Evolutionary conservation across 129 eudicot species (phyloP), one percentile per base, ranked within the genome.

Genomic region (Chrysanthemum seticuspe): DNA sequence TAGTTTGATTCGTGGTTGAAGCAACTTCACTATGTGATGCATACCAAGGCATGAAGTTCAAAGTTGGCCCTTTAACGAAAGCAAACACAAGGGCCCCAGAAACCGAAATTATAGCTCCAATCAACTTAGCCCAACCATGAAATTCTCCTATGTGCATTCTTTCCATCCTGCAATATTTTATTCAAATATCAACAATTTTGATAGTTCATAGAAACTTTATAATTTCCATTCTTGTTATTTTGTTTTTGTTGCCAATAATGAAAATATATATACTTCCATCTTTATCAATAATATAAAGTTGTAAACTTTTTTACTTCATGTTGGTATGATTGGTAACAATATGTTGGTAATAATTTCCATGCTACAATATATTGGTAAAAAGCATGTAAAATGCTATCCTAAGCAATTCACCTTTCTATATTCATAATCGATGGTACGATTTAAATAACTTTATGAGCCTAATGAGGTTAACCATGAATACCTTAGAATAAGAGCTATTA

Each of bases 401-500:
- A 29, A 59, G 4, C 36, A 13, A 10, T 62, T 62, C 4, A 29
- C 19, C 34, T 54, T 3, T 8, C 45, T 49, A n/a, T 12, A 21
- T 3, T 19, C 29, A 15, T 45, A 40, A 40, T 40, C 47, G 47
- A 18, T 11, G 18, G 13, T 40, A 53, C 44, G 50, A 14, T 21
- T 5, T 47, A 21, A 10, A 14, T 13, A 10, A 12, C 6, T 6
- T 4, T 9, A 10, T 8, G 10, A 40, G 47, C 47, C 2, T 19
- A 47, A 40, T 23, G n/a, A 36, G 7, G 13, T 67, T 15, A 27
- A 57, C 19, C 59, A 45, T 25, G 34, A 34, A 29, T 81, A 87
- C 95, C 97, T 74, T 65, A 85, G 72, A 12, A 71, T 11, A 75
- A 81, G 78, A 34, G 95, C 95, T 44, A 91, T 79, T 13, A 87